Conservation (phyloP, 768 basidiomycete genomes). For the Tricholoma matsutake region DNA sequence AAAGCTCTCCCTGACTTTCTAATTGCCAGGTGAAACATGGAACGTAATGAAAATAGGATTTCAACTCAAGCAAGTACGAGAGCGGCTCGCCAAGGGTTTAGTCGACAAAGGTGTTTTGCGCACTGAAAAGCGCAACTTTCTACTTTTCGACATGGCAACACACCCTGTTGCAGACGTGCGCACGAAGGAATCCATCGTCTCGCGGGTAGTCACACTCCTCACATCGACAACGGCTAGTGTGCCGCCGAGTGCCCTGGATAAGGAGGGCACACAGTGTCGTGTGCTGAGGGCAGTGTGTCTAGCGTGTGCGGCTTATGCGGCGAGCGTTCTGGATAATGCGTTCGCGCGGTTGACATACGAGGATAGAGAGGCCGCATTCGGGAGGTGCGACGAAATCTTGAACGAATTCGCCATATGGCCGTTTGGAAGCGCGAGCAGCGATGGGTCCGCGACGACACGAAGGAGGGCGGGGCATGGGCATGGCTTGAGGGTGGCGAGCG, state of each 20-base stretch:
- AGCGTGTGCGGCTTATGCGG: slow-evolving; percentile 90
- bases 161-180: slow-evolving; percentile 95
- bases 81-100: slow-evolving; percentile 93
- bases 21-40: slow-evolving; percentile 90
- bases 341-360: slow-evolving; percentile 88
- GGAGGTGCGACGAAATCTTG: slow-evolving; percentile 89
- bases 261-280: slow-evolving; percentile 79
- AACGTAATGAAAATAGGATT: slow-evolving; percentile 99
- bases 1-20: not conserved
- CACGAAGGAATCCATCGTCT: slow-evolving; percentile 82
- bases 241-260: slow-evolving; percentile 68
- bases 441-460: slow-evolving; percentile 23
- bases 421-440: slow-evolving; percentile 47
- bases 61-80: slow-evolving; percentile 97
- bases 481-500: slow-evolving; percentile 48
- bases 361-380: slow-evolving; percentile 90
- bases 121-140: slow-evolving; percentile 98
- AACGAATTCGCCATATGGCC: slow-evolving; percentile 93
- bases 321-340: slow-evolving; percentile 93
- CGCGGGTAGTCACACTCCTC: slow-evolving; percentile 72
- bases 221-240: slow-evolving; percentile 81
- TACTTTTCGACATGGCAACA: slow-evolving; percentile 99
- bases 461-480: slow-evolving; percentile 13
- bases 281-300: slow-evolving; percentile 79
- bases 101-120: slow-evolving; percentile 99